phyloP scores from a whole-genome alignment of 1,284 basidiomycete genomes.

The Heterobasidion parviporum region DNA sequence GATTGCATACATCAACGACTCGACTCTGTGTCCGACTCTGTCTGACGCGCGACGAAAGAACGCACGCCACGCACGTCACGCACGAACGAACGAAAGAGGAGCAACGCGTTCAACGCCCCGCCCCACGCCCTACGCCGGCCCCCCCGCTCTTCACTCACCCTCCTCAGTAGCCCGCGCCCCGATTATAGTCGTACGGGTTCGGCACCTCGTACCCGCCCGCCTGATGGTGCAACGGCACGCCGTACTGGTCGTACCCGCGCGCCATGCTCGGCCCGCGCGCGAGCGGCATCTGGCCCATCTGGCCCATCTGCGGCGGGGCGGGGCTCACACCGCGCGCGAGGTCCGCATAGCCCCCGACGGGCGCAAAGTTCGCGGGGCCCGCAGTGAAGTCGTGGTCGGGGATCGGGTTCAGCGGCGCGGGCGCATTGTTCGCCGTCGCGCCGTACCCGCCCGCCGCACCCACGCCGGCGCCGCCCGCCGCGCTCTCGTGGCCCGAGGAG shows the following conservation, averaged over 20 bases:
- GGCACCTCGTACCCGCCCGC: conserved; percentile 32
- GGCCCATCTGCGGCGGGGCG: conserved; percentile 44
- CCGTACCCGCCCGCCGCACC: conserved; percentile 19
- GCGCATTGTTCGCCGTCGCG: conserved; percentile 16
- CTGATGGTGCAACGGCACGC: conserved; percentile 54
- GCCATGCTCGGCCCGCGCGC: conserved; percentile 31
- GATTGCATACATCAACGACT: neutral
- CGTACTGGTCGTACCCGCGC: conserved; percentile 39
- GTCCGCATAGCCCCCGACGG: conserved; percentile 73
- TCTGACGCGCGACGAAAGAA: neutral
- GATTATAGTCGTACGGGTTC: conserved; percentile 24
- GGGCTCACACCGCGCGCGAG: conserved; percentile 61
- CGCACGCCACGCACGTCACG: neutral
- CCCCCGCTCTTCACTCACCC: conserved; percentile 3
- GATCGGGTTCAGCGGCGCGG: conserved; percentile 30
- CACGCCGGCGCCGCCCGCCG: conserved; percentile 19
- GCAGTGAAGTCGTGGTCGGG: conserved; percentile 81
- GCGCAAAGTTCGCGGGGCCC: conserved; percentile 44
- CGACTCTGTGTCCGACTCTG: neutral
- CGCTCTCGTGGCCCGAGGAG: conserved; percentile 43
- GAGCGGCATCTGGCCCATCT: conserved; percentile 22
- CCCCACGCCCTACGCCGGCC: neutral
- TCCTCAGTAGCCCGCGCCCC: conserved; percentile 7
- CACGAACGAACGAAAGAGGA: neutral
- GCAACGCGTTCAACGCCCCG: neutral